phyloP scores from a whole-genome alignment of 1,139 yeast species.

The Geotrichum aggregatum region DNA sequence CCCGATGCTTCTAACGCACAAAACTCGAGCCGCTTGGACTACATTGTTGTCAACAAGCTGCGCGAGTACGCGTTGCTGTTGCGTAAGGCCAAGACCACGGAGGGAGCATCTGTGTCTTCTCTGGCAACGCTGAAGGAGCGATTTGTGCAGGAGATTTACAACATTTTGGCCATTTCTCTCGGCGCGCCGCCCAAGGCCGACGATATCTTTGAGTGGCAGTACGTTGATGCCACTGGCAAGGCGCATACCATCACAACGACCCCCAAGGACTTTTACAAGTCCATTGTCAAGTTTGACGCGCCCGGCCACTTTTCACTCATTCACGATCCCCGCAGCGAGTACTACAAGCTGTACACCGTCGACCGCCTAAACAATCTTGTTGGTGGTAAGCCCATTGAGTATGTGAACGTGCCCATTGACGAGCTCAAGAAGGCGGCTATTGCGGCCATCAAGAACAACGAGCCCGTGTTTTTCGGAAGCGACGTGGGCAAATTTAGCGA shows the following conservation, averaged over 20 bases:
- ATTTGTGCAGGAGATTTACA: conserved; percentile 52
- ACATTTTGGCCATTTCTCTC: conserved; percentile 51
- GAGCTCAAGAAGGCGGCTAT: conserved; percentile 54
- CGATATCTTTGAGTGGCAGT: conserved; percentile 58
- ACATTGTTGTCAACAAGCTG: conserved; percentile 53
- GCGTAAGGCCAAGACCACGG: conserved; percentile 40
- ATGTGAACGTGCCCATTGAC: conserved; percentile 52
- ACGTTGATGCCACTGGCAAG: conserved; percentile 52
- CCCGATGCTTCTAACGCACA: conserved; percentile 60
- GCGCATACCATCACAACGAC: conserved; percentile 47
- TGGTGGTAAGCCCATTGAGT: conserved; percentile 61
- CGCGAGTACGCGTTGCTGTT: conserved; percentile 58
- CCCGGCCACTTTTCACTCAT: conserved; percentile 52
- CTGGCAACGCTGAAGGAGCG: conserved; percentile 44
- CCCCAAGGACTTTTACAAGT: conserved; percentile 52
- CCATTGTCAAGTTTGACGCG: conserved; percentile 47
- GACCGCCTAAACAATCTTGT: conserved; percentile 56
- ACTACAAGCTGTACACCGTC: conserved; percentile 55
- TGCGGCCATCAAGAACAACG: conserved; percentile 54
- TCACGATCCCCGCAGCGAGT: conserved; percentile 59
- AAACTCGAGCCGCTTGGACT: conserved; percentile 48
- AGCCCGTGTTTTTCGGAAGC: conserved; percentile 67
- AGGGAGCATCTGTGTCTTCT: conserved; percentile 31
- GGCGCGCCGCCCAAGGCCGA: conserved; percentile 62
- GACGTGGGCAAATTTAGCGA: conserved; percentile 60